Evolutionary conservation across 805 yeast genomes (phyloP), one percentile per base, ranked within the genome.

Genomic region (Candida odintsovae): DNA sequence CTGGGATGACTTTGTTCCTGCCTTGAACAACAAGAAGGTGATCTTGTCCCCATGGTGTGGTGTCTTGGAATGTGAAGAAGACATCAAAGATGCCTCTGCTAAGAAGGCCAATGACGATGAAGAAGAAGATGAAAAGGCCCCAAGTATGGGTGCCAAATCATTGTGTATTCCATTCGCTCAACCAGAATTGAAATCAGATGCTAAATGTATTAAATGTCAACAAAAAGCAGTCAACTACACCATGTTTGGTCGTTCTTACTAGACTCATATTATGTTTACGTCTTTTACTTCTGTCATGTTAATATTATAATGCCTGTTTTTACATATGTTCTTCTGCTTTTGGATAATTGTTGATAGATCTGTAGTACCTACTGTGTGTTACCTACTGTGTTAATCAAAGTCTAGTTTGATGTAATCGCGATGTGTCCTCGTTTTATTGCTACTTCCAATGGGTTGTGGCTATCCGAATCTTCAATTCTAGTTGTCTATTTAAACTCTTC

Each of bases 121-220:
- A 55, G 96, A 86, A 66, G 84, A 75, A 42, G 99, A 94, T 65
- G 98, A 94, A 63, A 86, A 87, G 68, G 89, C 99, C 21, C 99
- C 99, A 65, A 82, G 95, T 44, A 94, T 94, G 99, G 99, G 99
- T 64, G 99, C 99, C 56, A 94, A 94, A 76, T 86, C 96, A 19
- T 77, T 94, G 69, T 94, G 99, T 79, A 90, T 90, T 67, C 99
- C 99, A 55, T 83, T 82, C 63, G 86, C 87, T 36, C 98, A 92
- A 74, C 97, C 96, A 49, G 79, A 72, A 60, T 77, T 92, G 68
- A 79, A 79, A 66, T 71, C 67, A 55, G 92, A 84, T 57, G 87
- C 89, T 55, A 84, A 82, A 68, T 95, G 99, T 82, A 83, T 89
- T 53, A 85, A 73, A 61, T 94, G 98, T 78, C 86, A 76, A 52